A percentile compares a stretch with the other conserved stretches of the same genome.
Conservation (phyloP, 2,329 filamentous ascomycete species). For the Acephala macrosclerotiorum region DNA sequence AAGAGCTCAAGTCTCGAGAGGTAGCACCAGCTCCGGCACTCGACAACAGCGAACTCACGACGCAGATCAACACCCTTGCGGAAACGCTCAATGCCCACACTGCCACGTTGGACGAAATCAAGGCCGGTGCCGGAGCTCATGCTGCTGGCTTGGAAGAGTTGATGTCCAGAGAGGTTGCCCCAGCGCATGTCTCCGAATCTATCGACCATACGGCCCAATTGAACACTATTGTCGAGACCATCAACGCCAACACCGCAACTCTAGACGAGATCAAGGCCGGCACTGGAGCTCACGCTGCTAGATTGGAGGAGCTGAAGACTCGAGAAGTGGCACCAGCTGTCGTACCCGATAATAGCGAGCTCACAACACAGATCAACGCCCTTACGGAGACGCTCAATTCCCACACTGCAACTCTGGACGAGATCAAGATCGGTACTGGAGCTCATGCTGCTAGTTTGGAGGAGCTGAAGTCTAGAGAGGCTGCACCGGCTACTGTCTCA, state of each 20-base stretch:
- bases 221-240: constrained; percentile 10
- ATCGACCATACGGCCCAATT: constrained; percentile 22
- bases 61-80: constrained; percentile 20
- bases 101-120: constrained; percentile 28
- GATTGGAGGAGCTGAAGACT: constrained; percentile 26
- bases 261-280: constrained; percentile 27
- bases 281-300: constrained; percentile 29
- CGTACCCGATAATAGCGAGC: neutral
- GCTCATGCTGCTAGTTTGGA: constrained; percentile 26
- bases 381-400: constrained; percentile 18
- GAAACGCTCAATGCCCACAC: constrained; percentile 20
- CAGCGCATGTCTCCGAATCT: neutral
- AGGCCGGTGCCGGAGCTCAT: constrained; percentile 18
- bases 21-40: neutral
- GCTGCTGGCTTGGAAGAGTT: constrained; percentile 23
- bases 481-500: neutral
- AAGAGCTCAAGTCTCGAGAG: constrained; percentile 19
- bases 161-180: constrained; percentile 11
- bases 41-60: constrained; percentile 15
- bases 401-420: constrained; percentile 26
- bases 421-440: constrained; percentile 21
- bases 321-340: neutral
- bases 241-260: constrained; percentile 20
- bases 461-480: constrained; percentile 15
- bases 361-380: constrained; percentile 23